Evolutionary conservation across 2,329 filamentous ascomycete species (phyloP), one percentile per base, ranked within the genome.

Genomic region (Sarocladiaceae sp.): DNA sequence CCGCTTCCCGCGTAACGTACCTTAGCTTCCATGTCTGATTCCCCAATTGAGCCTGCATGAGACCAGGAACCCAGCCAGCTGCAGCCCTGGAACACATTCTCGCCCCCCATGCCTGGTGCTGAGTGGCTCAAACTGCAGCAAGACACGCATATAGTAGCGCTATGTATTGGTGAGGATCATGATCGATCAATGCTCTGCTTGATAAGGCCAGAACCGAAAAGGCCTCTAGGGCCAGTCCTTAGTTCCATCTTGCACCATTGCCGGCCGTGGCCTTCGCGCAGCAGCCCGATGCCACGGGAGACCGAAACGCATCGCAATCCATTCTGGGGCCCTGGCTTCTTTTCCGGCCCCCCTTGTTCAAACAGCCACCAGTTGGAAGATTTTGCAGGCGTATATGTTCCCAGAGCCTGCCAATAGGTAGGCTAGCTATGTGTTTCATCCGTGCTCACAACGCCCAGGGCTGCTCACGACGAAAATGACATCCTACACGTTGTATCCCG

Each of bases 101-200:
- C 17, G 20, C 37, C 37, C 37, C 17, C 37, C 20, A 7, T n/a
- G 17, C 17, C 37, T 40, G 6, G 23, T 23, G 37, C 37, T 23
- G 37, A 40, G 37, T 40, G 37, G 37, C 37, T 40, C 15, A 40
- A 23, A 17, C 37, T 40, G 37, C 37, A 23, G 37, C 37, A 15
- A 40, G 37, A 40, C 37, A 40, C 35, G 35, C 37, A 40, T 40
- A 20, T 7, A 40, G 37, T 11, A 8, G 17, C n/a, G n/a, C n/a
- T n/a, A n/a, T n/a, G n/a, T 23, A 20, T 22, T 20, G 37, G 37
- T 20, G 37, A 40, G 37, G 37, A 40, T 40, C 17, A 22, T 17
- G 37, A 40, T 40, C 37, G 37, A 20, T 40, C 37, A 40, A n/a
- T n/a, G 12, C 37, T 20, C 37, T n/a, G n/a, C n/a, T 40, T 40